phyloP scores from a whole-genome alignment of 805 yeast genomes.

The Kurtzmaniella cleridarum region DNA sequence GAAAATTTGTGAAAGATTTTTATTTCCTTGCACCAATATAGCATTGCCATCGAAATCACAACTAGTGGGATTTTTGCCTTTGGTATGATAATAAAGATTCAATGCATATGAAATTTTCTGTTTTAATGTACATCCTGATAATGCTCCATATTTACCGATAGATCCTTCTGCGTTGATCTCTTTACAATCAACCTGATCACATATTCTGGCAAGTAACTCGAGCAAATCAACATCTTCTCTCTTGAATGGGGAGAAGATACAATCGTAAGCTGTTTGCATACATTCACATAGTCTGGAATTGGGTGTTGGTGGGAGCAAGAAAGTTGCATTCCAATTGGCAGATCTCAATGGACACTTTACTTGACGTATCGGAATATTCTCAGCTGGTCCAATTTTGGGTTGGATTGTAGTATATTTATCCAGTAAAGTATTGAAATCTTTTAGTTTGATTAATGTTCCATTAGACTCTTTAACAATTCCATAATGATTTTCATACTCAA shows the following conservation, averaged over 20 bases:
- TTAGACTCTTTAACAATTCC: constrained; percentile 28
- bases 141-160: constrained; percentile 37
- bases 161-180: constrained; percentile 29
- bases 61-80: constrained; percentile 11
- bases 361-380: constrained; percentile 2
- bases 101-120: constrained; percentile 39
- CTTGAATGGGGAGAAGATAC: constrained; percentile 26
- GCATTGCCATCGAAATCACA: constrained; percentile 23
- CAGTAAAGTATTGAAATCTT: constrained; percentile 26
- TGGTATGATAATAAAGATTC: constrained; percentile 26
- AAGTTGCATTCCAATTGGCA: constrained; percentile 16
- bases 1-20: constrained; percentile 10
- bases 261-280: constrained; percentile 32
- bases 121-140: constrained; percentile 32
- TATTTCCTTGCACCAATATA: constrained; percentile 11
- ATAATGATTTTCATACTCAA: constrained; percentile 28
- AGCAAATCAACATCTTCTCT: constrained; percentile 12
- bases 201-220: constrained; percentile 25
- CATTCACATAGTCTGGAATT: constrained; percentile 41
- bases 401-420: constrained; percentile 14
- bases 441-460: constrained; percentile 20
- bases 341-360: constrained; percentile 1
- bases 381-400: constrained; percentile 14
- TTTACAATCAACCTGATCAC: constrained; percentile 34
- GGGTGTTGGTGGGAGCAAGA: constrained; percentile 35